Conservation (phyloP, 2,329 filamentous ascomycete genomes). For the Neopestalotiopsis clavispora region DNA sequence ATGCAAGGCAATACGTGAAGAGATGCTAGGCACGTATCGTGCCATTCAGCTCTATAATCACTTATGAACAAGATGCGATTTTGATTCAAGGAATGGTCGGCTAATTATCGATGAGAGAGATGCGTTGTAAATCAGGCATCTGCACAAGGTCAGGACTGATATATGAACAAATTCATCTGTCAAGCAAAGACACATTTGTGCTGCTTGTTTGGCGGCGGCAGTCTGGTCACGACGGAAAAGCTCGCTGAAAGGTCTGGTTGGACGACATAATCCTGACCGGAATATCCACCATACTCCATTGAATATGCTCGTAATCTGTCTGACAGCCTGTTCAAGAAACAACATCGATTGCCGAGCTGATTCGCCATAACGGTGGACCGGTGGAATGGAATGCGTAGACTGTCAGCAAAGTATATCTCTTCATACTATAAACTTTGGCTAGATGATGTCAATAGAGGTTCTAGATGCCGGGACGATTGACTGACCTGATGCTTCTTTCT, state of each 20-base stretch:
- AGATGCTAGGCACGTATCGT: not conserved
- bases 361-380: not conserved
- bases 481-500: not conserved
- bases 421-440: not conserved
- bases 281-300: not conserved
- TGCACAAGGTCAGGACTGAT: not conserved
- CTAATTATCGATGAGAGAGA: not conserved
- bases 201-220: not conserved
- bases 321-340: not conserved
- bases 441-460: conserved; percentile 8
- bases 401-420: not conserved
- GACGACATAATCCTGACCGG: too few relatives aligned
- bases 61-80: not conserved
- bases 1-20: too few relatives aligned
- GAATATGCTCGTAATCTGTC: not conserved
- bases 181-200: not conserved
- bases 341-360: not conserved
- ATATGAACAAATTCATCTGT: not conserved
- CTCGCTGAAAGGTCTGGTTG: too few relatives aligned
- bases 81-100: not conserved
- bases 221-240: too few relatives aligned
- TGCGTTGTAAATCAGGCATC: not conserved
- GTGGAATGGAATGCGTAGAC: not conserved
- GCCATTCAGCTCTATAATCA: not conserved
- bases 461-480: not conserved